A percentile compares a stretch with the other conserved stretches of the same genome.
Evolutionary conservation across 2,329 filamentous ascomycete species (phyloP).

Genomic region (Capronia coronata): DNA sequence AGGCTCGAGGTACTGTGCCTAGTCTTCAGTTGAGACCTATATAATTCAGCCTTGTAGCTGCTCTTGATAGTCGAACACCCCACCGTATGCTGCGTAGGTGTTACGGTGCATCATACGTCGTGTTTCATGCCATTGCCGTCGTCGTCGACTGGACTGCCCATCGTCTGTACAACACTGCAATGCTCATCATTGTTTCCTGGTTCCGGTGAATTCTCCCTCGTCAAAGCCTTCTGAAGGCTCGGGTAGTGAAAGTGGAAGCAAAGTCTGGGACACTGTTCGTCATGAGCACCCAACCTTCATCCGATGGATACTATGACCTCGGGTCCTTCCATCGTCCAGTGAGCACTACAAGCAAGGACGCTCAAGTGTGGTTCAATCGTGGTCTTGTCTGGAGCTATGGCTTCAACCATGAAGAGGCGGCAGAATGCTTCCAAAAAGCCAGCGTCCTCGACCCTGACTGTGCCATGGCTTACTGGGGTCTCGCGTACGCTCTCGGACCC

Average conservation of each 20-base stretch:
- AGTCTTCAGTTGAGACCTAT: too few relatives aligned
- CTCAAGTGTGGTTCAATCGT: slow-evolving; percentile 37
- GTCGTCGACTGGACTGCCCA: too few relatives aligned
- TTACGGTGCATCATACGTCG: too few relatives aligned
- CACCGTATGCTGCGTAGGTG: too few relatives aligned
- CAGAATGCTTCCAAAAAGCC: slow-evolving; percentile 35
- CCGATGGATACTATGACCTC: slow-evolving; percentile 33
- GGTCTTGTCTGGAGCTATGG: slow-evolving; percentile 37
- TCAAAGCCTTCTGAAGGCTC: too few relatives aligned
- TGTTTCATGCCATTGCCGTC: too few relatives aligned
- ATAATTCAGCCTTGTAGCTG: too few relatives aligned
- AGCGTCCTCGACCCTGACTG: slow-evolving; percentile 33
- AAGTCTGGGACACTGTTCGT: not conserved
- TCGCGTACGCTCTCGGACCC: slow-evolving; percentile 62
- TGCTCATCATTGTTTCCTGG: too few relatives aligned
- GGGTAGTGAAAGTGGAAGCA: not conserved
- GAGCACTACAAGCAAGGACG: slow-evolving; percentile 30
- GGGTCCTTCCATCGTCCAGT: slow-evolving; percentile 35
- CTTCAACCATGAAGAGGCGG: slow-evolving; percentile 39
- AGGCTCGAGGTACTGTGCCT: too few relatives aligned
- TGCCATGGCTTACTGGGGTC: slow-evolving; percentile 39
- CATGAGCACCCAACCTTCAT: not conserved
- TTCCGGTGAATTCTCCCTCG: too few relatives aligned
- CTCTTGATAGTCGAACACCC: too few relatives aligned
- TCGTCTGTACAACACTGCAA: too few relatives aligned